These are phyloP conservation scores for Alternaria incomplexa DNA, from an alignment of 2,329 filamentous ascomycete genomes.

Conservation along the genomic window DNA sequence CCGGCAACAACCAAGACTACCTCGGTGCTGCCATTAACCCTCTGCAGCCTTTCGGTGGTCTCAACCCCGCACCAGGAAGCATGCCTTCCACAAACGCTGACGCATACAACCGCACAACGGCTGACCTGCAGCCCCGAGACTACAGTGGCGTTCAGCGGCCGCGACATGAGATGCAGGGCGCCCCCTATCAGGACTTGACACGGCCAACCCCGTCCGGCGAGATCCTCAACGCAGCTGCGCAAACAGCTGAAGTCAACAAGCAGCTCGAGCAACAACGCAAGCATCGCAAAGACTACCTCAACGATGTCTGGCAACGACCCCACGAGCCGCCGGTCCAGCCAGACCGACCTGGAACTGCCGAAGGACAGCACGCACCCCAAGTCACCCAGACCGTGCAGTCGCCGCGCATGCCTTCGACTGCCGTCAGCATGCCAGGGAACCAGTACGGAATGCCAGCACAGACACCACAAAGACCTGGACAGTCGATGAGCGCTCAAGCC, in stretches of 20 bases:
- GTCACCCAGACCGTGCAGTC: conserved; percentile 55
- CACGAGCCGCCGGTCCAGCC: conserved; percentile 75
- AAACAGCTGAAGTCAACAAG: conserved; percentile 91
- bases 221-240: conserved; percentile 82
- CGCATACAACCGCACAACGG: conserved; percentile 75
- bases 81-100: conserved; percentile 72
- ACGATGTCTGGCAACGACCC: conserved; percentile 80
- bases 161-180: conserved; percentile 86
- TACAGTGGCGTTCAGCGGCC: conserved; percentile 84
- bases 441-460: conserved; percentile 66
- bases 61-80: conserved; percentile 72
- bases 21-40: conserved; percentile 38
- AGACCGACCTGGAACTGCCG: conserved; percentile 48
- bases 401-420: conserved; percentile 64
- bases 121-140: conserved; percentile 77
- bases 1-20: conserved; percentile 44
- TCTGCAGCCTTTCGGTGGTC: conserved; percentile 53
- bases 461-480: conserved; percentile 62
- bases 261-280: conserved; percentile 79
- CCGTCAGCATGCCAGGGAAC: conserved; percentile 60
- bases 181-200: conserved; percentile 82
- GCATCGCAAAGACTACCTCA: conserved; percentile 78
- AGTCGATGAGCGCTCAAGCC: conserved; percentile 67
- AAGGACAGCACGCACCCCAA: conserved; percentile 48
- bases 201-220: conserved; percentile 78